Evolutionary conservation across 228 moss, liverwort and hornwort genomes (phyloP).

Genomic region (Sphagnum magellanicum): DNA sequence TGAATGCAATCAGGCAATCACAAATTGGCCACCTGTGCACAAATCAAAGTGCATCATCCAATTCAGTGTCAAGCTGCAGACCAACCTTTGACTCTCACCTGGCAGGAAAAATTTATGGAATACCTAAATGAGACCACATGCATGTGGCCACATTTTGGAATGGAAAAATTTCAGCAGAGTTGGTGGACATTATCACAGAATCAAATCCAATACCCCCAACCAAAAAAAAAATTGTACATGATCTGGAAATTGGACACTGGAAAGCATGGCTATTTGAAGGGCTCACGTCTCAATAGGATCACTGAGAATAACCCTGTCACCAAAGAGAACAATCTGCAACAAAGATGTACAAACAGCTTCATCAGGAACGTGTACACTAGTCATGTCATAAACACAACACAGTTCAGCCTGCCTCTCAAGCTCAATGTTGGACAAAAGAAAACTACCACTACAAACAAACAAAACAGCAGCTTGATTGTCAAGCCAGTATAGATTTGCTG

Average conservation of each 20-base stretch:
- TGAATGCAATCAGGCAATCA: slow-evolving; percentile 59
- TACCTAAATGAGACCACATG: too few species aligned
- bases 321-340: slow-evolving; percentile 77
- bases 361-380: background rate
- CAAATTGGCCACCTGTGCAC: slow-evolving; percentile 45
- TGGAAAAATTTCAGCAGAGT: background rate
- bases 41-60: background rate
- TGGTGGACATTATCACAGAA: background rate
- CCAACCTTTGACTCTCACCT: too few species aligned
- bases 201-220: background rate
- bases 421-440: background rate
- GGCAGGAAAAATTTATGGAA: too few species aligned
- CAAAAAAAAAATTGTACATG: background rate
- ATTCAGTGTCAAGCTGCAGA: too few species aligned
- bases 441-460: background rate
- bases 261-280: background rate
- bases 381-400: background rate
- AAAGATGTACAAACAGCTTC: background rate
- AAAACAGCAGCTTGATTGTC: background rate
- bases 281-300: slow-evolving; percentile 71
- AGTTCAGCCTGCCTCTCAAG: background rate
- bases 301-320: slow-evolving; percentile 79
- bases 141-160: background rate
- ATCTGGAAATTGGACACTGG: background rate
- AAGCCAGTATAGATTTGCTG: too few species aligned